Evolutionary conservation across 768 basidiomycete species (phyloP), one percentile per base, ranked within the genome.

Genomic region (Collybia nuda): DNA sequence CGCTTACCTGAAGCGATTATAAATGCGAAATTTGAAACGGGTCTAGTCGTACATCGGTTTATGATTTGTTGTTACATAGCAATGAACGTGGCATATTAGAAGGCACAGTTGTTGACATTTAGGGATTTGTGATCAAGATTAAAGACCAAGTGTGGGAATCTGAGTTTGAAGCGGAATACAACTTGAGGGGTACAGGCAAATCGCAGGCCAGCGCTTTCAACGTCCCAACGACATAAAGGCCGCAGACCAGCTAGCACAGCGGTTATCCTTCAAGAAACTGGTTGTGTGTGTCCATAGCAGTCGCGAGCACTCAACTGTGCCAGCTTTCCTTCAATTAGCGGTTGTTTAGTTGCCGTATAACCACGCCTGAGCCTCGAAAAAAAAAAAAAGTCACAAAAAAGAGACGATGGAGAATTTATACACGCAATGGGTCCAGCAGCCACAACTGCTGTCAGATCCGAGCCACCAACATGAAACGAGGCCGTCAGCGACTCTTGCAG

Each of bases 331-430:
- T 26, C 24, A 26, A 26, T 26, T 62, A 68, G 67, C 64, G 56
- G 56, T 62, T 61, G 64, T 63, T 65, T 64, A 65, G 59, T 59
- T 62, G 59, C 57, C 58, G 24, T 54, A 58, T 43, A 54, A 44
- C 51, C 37, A 53, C 61, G 50, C 62, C 45, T 64, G 61, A 63
- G 66, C 59, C 57, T 54, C 52, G 58, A 61, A 55, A 62, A 63
- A 72, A 68, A 68, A 59, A 66, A 61, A 60, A 55, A 40, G 24
- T 26, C 44, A 56, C 59, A 65, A 62, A 58, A 63, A 60, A 65
- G 59, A 47, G 60, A 50, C 59, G 61, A 75, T 77, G 75, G 76
- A 77, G 65, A 68, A 57, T 65, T 65, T 77, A 62, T 78, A 75
- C 65, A 66, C 56, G 54, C 66, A 68, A 55, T 78, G 76, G 77